phyloP scores from a whole-genome alignment of 140 eudicot genomes.

The Oenanthe javanica region DNA sequence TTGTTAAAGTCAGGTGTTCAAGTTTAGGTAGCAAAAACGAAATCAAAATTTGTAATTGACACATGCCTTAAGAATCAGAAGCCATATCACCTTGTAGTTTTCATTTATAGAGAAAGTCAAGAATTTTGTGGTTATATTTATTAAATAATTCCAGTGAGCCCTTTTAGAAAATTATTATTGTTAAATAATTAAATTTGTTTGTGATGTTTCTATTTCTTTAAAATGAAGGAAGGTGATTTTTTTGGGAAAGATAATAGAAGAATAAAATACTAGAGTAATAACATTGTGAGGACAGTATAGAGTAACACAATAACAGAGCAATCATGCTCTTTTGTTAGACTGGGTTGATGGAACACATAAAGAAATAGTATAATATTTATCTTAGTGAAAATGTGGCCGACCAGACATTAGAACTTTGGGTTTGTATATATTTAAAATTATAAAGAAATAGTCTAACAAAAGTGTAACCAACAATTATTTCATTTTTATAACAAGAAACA shows the following conservation, averaged over 20 bases:
- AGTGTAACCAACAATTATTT: neutral
- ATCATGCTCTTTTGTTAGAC: neutral
- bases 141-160: neutral
- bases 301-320: neutral
- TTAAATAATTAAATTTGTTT: neutral
- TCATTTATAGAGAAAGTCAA: too few relatives aligned
- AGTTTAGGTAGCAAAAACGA: too few relatives aligned
- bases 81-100: neutral
- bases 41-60: neutral
- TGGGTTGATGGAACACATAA: neutral
- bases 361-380: neutral
- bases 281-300: neutral
- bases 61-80: neutral
- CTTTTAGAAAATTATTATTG: neutral
- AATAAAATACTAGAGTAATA: neutral
- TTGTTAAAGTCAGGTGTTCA: neutral
- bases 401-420: neutral
- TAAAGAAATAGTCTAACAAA: neutral
- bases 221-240: neutral
- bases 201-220: neutral
- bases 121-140: neutral
- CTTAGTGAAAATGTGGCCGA: neutral
- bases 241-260: neutral
- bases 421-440: neutral
- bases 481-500: neutral